Percentiles rank a stretch among this genome's conserved stretches.
Conservation (phyloP, 805 yeast species). For the Candida quercuum region DNA sequence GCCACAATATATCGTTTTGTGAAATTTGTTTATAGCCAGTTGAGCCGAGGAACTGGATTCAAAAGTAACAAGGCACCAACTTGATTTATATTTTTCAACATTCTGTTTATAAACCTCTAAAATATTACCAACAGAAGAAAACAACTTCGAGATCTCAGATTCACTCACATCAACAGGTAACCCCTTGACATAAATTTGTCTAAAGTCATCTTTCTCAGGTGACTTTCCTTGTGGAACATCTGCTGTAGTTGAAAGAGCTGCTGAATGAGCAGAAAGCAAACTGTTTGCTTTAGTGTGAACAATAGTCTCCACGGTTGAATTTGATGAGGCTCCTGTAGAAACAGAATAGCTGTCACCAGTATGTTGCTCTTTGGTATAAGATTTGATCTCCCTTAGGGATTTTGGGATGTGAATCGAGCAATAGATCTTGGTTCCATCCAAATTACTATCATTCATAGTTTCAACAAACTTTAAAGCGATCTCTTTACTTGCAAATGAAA, state of each 20-base stretch:
- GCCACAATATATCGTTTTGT: slow-evolving; percentile 25
- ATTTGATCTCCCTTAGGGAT: slow-evolving; percentile 7
- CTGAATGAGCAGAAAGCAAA: slow-evolving; percentile 1
- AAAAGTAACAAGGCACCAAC: slow-evolving; percentile 47
- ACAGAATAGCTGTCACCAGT: not conserved
- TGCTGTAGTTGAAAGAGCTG: not conserved
- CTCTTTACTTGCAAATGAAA: slow-evolving; percentile 29
- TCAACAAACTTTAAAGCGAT: slow-evolving; percentile 32
- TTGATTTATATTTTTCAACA: slow-evolving; percentile 24
- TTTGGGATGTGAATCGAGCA: slow-evolving; percentile 38
- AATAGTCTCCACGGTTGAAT: not conserved
- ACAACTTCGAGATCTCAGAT: slow-evolving; percentile 36
- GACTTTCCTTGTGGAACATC: too few species aligned
- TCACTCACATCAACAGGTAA: slow-evolving; percentile 36
- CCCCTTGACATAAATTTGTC: slow-evolving; percentile 41
- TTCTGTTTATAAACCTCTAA: slow-evolving; percentile 49
- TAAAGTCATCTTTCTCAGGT: too few species aligned
- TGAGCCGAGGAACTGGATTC: slow-evolving; percentile 39
- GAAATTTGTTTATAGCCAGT: slow-evolving; percentile 31
- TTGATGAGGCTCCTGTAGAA: not conserved
- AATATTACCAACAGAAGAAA: slow-evolving; percentile 43
- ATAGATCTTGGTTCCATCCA: slow-evolving; percentile 27
- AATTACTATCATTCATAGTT: slow-evolving; percentile 22
- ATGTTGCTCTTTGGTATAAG: not conserved
- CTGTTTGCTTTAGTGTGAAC: not conserved